Evolutionary conservation across 1,139 yeast genomes (phyloP).

Genomic region (Sugiyamaella novakii): DNA sequence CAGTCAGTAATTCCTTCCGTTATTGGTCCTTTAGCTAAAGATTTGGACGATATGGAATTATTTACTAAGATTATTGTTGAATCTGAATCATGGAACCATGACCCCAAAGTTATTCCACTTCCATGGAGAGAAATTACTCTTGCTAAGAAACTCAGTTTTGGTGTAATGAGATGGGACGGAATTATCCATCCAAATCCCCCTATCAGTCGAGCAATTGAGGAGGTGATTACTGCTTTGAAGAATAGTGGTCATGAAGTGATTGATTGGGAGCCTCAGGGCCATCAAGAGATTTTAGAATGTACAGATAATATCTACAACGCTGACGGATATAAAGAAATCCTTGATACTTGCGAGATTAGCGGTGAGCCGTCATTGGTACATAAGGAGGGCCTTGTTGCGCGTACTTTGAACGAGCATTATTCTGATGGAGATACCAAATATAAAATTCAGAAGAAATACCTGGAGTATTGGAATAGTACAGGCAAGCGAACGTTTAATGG

Average conservation of each 20-base stretch:
- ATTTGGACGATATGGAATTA: conserved; percentile 57
- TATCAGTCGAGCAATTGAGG: conserved; percentile 42
- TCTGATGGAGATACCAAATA: conserved; percentile 46
- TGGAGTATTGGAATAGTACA: conserved; percentile 46
- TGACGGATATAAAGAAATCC: conserved; percentile 41
- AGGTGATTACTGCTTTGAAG: conserved; percentile 33
- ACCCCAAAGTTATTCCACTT: conserved; percentile 50
- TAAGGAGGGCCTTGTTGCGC: conserved; percentile 35
- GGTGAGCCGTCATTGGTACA: conserved; percentile 45
- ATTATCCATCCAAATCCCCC: conserved; percentile 48
- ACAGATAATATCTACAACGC: conserved; percentile 20
- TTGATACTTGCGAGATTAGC: conserved; percentile 34
- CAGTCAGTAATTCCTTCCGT: conserved; percentile 46
- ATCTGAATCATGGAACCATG: conserved; percentile 56
- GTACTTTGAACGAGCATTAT: conserved; percentile 50
- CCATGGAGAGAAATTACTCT: conserved; percentile 48
- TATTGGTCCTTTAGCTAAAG: conserved; percentile 50
- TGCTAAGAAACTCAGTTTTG: conserved; percentile 42
- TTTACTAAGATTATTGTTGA: conserved; percentile 48
- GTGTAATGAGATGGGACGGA: conserved; percentile 40
- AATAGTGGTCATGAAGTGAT: conserved; percentile 47
- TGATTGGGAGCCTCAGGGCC: conserved; percentile 46
- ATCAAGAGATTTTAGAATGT: conserved; percentile 16
- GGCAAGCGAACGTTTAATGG: conserved; percentile 43
- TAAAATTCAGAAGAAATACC: conserved; percentile 41